Percentiles rank a stretch among this genome's conserved stretches.
These are phyloP conservation scores for Eucalyptus cladocalyx DNA, from an alignment of 345 rosid species.

Conservation along the genomic window DNA sequence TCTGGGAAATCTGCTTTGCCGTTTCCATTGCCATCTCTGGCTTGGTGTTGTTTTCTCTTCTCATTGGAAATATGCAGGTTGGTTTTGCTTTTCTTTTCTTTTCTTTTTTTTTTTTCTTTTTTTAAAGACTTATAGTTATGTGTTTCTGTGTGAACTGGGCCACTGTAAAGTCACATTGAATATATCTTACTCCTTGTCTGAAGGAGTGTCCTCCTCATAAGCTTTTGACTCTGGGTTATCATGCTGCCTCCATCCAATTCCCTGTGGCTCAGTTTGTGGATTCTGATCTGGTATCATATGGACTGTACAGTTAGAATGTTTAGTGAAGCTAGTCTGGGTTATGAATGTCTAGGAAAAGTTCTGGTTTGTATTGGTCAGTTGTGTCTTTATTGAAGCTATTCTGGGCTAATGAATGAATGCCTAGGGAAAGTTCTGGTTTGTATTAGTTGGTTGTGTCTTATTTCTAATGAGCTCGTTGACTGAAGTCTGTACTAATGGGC, in stretches of 20 bases:
- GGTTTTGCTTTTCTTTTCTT: background rate
- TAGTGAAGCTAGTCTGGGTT: background rate
- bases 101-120: background rate
- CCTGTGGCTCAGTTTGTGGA: background rate
- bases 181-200: background rate
- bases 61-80: slow-evolving; percentile 50
- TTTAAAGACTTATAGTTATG: background rate
- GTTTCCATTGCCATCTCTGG: slow-evolving; percentile 29
- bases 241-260: background rate
- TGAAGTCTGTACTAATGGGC: background rate
- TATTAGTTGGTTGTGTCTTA: background rate
- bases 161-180: background rate
- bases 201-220: background rate
- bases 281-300: background rate
- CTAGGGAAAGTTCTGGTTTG: background rate
- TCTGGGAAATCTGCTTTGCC: slow-evolving; percentile 41
- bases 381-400: background rate
- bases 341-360: background rate
- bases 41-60: slow-evolving; percentile 27
- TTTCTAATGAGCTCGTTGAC: background rate
- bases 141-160: background rate
- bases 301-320: background rate
- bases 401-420: background rate
- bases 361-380: background rate
- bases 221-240: background rate